Evolutionary conservation across 1,284 basidiomycete genomes (phyloP).

Genomic region (Leccinum subrobustum): DNA sequence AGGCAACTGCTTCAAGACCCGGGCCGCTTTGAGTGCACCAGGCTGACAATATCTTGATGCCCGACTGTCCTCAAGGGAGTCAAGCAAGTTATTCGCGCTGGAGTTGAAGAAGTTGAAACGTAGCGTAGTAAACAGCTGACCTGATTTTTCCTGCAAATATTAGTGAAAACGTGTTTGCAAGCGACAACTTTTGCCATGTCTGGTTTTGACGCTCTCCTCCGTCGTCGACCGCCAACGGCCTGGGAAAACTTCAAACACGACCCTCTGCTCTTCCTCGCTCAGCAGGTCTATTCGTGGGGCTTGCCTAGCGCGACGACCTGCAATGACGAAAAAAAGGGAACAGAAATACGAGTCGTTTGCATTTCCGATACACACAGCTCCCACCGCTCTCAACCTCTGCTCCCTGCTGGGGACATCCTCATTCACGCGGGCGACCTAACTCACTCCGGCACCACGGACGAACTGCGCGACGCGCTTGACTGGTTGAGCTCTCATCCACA

Average conservation of each 20-base stretch:
- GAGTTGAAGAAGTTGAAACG: too few species aligned
- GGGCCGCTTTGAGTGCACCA: too few species aligned
- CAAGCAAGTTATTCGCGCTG: too few species aligned
- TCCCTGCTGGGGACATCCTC: slow-evolving; percentile 10
- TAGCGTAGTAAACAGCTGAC: too few species aligned
- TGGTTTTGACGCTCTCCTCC: too few species aligned
- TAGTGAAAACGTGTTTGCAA: too few species aligned
- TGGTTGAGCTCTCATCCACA: slow-evolving; percentile 11
- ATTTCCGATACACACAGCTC: slow-evolving; percentile 11
- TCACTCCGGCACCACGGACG: slow-evolving; percentile 4
- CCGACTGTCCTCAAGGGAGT: too few species aligned
- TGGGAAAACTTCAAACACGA: slow-evolving; percentile 8
- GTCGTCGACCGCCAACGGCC: too few species aligned
- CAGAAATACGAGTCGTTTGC: slow-evolving; percentile 7
- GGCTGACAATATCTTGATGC: not conserved
- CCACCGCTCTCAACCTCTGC: slow-evolving; percentile 6
- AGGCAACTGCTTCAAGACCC: not conserved
- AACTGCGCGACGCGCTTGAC: slow-evolving; percentile 9
- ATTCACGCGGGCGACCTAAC: slow-evolving; percentile 9
- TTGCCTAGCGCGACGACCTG: not conserved
- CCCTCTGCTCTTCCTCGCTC: slow-evolving; percentile 11
- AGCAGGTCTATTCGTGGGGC: slow-evolving; percentile 2
- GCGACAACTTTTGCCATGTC: too few species aligned
- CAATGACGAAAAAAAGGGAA: not conserved
- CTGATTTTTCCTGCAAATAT: too few species aligned